Percentiles rank a stretch among this genome's conserved stretches.
These are phyloP conservation scores for Colletotrichum gloeosporioides DNA, from an alignment of 2,329 filamentous ascomycete species.

Conservation along the genomic window DNA sequence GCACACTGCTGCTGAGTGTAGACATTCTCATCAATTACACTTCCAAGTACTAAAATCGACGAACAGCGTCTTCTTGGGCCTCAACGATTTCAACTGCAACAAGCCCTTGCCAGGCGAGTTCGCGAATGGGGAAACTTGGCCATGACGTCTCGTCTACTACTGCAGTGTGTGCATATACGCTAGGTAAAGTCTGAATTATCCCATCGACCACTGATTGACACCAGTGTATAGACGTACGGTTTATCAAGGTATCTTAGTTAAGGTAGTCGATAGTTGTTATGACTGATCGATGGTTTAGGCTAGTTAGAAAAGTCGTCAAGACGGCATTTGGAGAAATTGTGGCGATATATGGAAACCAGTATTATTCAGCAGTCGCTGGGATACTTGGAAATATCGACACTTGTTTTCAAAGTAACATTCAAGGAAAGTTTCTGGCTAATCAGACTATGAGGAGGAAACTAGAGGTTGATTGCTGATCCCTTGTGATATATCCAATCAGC, in stretches of 20 bases:
- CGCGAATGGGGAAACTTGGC: neutral
- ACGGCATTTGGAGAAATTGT: neutral
- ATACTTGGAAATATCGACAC: neutral
- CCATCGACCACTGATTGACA: neutral
- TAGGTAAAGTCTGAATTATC: neutral
- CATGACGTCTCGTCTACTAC: rapidly evolving
- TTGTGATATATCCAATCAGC: neutral
- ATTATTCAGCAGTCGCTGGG: neutral
- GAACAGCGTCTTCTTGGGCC: neutral
- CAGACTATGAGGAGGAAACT: neutral
- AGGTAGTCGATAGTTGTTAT: neutral
- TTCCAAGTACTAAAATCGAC: neutral
- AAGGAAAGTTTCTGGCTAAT: neutral
- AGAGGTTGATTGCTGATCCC: neutral
- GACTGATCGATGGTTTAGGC: neutral
- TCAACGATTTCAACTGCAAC: neutral
- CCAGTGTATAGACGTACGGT: rapidly evolving
- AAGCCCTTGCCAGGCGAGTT: neutral
- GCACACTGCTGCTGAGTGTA: neutral
- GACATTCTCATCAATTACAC: neutral
- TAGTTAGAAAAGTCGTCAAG: rapidly evolving
- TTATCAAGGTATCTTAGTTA: too few species aligned
- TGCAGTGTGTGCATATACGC: neutral
- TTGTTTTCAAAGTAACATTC: neutral
- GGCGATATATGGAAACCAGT: neutral